phyloP scores from a whole-genome alignment of 202 grass and related monocot species.

The Zoysia matrella region DNA sequence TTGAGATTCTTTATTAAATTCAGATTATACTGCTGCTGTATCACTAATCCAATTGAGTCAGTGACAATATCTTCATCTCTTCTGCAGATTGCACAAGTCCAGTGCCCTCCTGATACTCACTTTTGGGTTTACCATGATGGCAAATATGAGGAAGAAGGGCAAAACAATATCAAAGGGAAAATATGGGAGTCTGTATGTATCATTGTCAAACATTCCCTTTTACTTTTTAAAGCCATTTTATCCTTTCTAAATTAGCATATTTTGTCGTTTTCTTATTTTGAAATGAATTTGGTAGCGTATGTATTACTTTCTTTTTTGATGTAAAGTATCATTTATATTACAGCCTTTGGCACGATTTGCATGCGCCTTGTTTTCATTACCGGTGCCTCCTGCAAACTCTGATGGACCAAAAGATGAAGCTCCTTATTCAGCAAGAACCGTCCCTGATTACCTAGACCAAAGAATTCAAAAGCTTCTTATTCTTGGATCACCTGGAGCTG shows the following conservation, averaged over 20 bases:
- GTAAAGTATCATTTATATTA: constrained; percentile 21
- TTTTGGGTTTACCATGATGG: constrained; percentile 99
- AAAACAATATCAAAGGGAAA: constrained; percentile 51
- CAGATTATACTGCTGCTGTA: not conserved
- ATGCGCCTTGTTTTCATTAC: constrained; percentile 78
- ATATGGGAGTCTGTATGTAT: constrained; percentile 87
- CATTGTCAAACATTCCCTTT: constrained; percentile 30
- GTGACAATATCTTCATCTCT: constrained; percentile 14
- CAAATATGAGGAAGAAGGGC: constrained; percentile 97
- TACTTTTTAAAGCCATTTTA: not conserved
- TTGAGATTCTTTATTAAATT: not conserved
- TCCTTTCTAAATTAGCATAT: constrained; percentile 9
- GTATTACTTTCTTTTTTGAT: constrained; percentile 2
- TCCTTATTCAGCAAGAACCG: constrained; percentile 67
- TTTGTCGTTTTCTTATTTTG: constrained; percentile 17
- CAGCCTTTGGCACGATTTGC: constrained; percentile 77
- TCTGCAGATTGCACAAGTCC: constrained; percentile 79
- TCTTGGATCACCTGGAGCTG: no score
- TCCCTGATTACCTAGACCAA: no score
- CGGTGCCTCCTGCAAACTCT: constrained; percentile 65
- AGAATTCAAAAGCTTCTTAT: no score
- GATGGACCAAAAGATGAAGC: constrained; percentile 56
- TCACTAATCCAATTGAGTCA: not conserved
- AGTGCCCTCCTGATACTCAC: constrained; percentile 93
- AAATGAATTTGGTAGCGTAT: constrained; percentile 9